phyloP scores from a whole-genome alignment of 176 grass and related monocot species.

The Cenchrus americanus region DNA sequence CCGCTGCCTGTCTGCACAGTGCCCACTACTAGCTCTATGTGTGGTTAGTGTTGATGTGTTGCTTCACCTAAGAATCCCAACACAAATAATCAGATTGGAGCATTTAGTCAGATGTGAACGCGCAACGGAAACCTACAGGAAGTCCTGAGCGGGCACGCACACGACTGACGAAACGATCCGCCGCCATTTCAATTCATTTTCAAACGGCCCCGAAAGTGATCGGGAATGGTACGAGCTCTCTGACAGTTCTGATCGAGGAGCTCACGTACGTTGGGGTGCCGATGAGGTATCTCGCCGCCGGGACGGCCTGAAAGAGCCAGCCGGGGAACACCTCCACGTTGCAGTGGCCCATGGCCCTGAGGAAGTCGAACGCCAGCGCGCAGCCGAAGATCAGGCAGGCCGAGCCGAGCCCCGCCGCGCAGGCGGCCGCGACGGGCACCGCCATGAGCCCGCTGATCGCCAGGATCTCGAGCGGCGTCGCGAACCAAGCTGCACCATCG shows the following conservation, averaged over 20 bases:
- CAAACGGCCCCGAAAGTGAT: neutral
- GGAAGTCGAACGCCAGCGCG: slow-evolving; percentile 59
- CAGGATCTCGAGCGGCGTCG: slow-evolving; percentile 64
- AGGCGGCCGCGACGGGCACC: slow-evolving; percentile 52
- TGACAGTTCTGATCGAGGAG: neutral
- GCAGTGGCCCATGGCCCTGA: slow-evolving; percentile 61
- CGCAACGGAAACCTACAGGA: neutral
- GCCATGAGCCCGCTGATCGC: slow-evolving; percentile 48
- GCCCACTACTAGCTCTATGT: neutral
- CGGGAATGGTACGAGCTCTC: neutral
- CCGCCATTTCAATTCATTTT: neutral
- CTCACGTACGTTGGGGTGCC: slow-evolving; percentile 57
- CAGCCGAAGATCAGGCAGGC: slow-evolving; percentile 52
- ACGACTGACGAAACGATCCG: neutral
- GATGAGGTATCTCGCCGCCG: slow-evolving; percentile 54
- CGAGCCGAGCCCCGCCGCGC: slow-evolving; percentile 48
- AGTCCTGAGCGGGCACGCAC: neutral
- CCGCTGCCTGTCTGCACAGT: neutral
- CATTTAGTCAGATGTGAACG: neutral
- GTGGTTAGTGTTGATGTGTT: neutral
- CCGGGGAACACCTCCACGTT: slow-evolving; percentile 63
- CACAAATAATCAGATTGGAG: neutral
- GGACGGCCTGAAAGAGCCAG: slow-evolving; percentile 41
- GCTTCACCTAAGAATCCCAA: neutral
- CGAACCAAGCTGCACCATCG: slow-evolving; percentile 54